phyloP scores from a whole-genome alignment of 768 basidiomycete species.

The Antrodiella citrinella region DNA sequence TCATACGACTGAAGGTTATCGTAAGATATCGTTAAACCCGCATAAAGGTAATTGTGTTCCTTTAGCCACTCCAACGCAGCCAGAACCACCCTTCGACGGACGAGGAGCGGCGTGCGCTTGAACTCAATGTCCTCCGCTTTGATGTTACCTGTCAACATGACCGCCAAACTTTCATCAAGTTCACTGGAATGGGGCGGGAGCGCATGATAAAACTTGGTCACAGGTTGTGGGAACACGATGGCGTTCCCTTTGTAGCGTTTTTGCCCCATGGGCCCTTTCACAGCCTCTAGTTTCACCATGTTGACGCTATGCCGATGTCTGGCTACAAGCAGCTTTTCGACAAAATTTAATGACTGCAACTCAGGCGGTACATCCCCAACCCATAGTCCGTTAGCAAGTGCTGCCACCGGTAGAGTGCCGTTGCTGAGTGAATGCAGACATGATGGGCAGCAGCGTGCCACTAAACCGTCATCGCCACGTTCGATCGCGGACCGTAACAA shows the following conservation, averaged over 20 bases:
- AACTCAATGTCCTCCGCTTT: slow-evolving; percentile 22
- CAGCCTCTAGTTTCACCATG: slow-evolving; percentile 22
- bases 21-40: slow-evolving; percentile 1
- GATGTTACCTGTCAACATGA: slow-evolving; percentile 24
- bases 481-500: no score
- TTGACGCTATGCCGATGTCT: slow-evolving; percentile 18
- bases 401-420: neutral
- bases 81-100: slow-evolving; percentile 15
- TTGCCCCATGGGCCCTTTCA: slow-evolving; percentile 16
- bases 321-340: slow-evolving; percentile 11
- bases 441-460: neutral
- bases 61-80: slow-evolving; percentile 14
- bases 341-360: slow-evolving; percentile 8
- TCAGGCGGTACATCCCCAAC: slow-evolving; percentile 10
- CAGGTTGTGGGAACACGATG: slow-evolving; percentile 10
- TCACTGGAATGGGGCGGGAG: slow-evolving; percentile 12
- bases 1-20: neutral
- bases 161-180: slow-evolving; percentile 16
- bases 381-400: slow-evolving; percentile 16
- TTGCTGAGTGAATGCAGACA: neutral
- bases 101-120: slow-evolving; percentile 12
- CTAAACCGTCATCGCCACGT: no score
- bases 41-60: slow-evolving; percentile 10
- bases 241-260: slow-evolving; percentile 13
- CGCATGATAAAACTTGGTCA: slow-evolving; percentile 5